Percentiles rank a stretch among this genome's conserved stretches.
phyloP scores from a whole-genome alignment of 148 eudicot genomes.

The Amaranthus palmeri region DNA sequence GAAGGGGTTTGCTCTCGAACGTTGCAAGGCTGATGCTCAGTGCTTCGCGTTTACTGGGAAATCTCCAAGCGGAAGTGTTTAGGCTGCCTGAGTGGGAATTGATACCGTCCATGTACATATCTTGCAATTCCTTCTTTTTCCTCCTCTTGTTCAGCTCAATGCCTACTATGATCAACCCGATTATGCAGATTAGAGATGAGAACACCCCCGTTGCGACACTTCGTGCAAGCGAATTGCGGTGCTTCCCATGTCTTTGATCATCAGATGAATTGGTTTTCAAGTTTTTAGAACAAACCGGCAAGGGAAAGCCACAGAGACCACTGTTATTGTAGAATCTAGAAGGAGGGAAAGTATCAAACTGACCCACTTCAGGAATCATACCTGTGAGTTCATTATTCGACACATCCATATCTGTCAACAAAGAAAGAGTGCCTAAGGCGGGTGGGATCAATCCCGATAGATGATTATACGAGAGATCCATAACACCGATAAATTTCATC shows the following conservation, averaged over 20 bases:
- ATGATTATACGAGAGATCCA: conserved; percentile 61
- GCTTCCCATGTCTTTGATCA: conserved; percentile 36
- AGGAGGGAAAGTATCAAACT: conserved; percentile 58
- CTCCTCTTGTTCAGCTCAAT: conserved; percentile 61
- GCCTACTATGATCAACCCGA: conserved; percentile 50
- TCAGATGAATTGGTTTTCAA: conserved; percentile 20
- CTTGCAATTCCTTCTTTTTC: conserved; percentile 45
- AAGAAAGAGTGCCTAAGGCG: conserved; percentile 42
- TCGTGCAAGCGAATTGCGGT: conserved; percentile 56
- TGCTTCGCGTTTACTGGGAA: conserved; percentile 59
- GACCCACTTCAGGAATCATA: conserved; percentile 62
- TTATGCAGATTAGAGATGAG: conserved; percentile 65
- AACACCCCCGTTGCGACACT: conserved; percentile 72
- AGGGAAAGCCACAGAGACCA: conserved; percentile 81
- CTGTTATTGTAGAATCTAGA: conserved; percentile 57
- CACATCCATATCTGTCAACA: conserved; percentile 56
- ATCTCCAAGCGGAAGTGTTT: conserved; percentile 51
- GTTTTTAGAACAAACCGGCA: conserved; percentile 35
- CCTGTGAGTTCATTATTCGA: conserved; percentile 67
- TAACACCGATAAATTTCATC: conserved; percentile 49
- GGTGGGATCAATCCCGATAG: conserved; percentile 64
- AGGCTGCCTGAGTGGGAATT: conserved; percentile 53
- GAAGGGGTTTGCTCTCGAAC: conserved; percentile 60
- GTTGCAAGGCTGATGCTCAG: conserved; percentile 75
- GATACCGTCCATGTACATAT: conserved; percentile 44